Conservation (phyloP, 352 stramenopile species). For the Pythium insidiosum region DNA sequence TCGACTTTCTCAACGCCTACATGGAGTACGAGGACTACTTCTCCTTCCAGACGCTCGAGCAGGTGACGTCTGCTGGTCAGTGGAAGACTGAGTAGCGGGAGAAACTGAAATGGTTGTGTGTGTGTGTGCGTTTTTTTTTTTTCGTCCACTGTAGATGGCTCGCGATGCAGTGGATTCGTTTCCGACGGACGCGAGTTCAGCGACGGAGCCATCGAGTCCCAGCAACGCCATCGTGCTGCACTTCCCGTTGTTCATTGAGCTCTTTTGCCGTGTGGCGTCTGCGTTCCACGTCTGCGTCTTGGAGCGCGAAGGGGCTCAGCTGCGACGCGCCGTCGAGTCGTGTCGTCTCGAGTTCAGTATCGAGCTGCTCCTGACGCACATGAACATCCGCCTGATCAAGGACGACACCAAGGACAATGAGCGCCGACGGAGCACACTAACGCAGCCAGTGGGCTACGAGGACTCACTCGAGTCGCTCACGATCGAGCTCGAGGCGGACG, state of each 20-base stretch:
- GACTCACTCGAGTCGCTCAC: too few species aligned
- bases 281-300: constrained; percentile 39
- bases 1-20: constrained; percentile 75
- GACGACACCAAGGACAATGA: not conserved
- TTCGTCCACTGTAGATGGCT: too few species aligned
- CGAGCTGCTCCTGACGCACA: constrained; percentile 45
- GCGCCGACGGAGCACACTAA: not conserved
- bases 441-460: not conserved
- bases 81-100: too few species aligned
- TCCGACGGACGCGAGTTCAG: not conserved
- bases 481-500: too few species aligned
- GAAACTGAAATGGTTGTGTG: too few species aligned
- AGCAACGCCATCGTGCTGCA: constrained; percentile 14
- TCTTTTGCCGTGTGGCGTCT: constrained; percentile 51
- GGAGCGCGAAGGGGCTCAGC: constrained; percentile 34
- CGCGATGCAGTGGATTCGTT: constrained; percentile 1
- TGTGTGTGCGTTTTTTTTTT: too few species aligned
- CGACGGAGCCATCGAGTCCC: not conserved
- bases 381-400: constrained; percentile 25
- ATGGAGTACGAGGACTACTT: constrained; percentile 72
- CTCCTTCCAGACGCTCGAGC: constrained; percentile 32
- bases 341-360: constrained; percentile 60
- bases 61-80: too few species aligned
- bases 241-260: constrained; percentile 59
- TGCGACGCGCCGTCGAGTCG: constrained; percentile 41